phyloP scores from a whole-genome alignment of 768 basidiomycete genomes.

The Cystofilobasidium capitatum region DNA sequence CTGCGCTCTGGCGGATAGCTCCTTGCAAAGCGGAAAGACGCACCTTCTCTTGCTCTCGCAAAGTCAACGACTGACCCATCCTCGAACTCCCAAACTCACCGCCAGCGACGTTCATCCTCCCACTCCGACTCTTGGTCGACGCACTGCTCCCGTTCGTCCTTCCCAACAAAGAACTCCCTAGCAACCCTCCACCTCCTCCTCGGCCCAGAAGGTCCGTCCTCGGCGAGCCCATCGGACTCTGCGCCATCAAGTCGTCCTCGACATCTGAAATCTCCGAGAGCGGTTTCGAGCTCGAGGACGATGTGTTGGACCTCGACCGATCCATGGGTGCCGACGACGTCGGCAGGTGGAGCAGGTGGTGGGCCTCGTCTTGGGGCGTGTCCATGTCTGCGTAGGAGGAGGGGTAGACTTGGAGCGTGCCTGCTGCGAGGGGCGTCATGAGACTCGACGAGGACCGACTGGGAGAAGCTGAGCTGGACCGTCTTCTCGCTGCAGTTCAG shows the following conservation, averaged over 20 bases:
- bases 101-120: constrained; percentile 8
- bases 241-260: constrained; percentile 17
- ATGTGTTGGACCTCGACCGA: not conserved
- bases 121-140: not conserved
- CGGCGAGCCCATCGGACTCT: constrained; percentile 4
- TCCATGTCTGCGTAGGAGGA: constrained; percentile 9
- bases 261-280: not conserved
- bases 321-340: no score
- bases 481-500: not conserved
- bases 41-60: constrained; percentile 95
- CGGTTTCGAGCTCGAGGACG: constrained; percentile 1
- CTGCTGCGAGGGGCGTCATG: not conserved
- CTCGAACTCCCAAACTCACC: constrained; percentile 7
- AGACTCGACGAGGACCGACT: not conserved
- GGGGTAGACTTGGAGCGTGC: not conserved
- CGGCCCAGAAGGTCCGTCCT: no score
- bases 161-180: not conserved
- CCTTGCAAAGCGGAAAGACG: not conserved
- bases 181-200: no score
- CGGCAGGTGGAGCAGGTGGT: no score
- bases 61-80: constrained; percentile 48
- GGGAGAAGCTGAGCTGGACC: not conserved
- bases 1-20: not conserved
- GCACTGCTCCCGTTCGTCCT: no score
- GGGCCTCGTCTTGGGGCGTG: constrained; percentile 9